These are phyloP conservation scores for Alloteropsis angusta DNA, from an alignment of 202 grass and related monocot genomes.

Conservation along the genomic window DNA sequence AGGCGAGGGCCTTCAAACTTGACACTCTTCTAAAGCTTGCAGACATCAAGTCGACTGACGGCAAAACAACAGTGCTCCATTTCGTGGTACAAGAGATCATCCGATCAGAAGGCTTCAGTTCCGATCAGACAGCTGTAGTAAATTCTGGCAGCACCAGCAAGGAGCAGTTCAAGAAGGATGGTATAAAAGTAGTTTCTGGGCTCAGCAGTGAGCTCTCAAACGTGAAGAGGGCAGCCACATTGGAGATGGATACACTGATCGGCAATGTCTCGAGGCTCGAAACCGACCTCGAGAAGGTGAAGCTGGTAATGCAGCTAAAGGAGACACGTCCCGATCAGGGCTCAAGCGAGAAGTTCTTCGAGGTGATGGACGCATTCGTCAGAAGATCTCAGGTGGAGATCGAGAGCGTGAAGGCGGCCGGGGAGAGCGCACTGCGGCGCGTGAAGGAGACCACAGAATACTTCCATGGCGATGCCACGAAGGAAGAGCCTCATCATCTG, in stretches of 20 bases:
- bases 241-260: slow-evolving; percentile 45
- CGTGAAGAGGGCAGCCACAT: slow-evolving; percentile 60
- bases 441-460: slow-evolving; percentile 65
- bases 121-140: slow-evolving; percentile 16
- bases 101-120: slow-evolving; percentile 47
- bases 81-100: slow-evolving; percentile 87
- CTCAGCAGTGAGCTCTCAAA: slow-evolving; percentile 66
- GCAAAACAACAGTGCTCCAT: slow-evolving; percentile 70
- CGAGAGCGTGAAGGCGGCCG: slow-evolving; percentile 32
- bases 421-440: slow-evolving; percentile 17
- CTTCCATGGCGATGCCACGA: slow-evolving; percentile 47
- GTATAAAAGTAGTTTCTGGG: slow-evolving; percentile 37
- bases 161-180: slow-evolving; percentile 68
- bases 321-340: slow-evolving; percentile 31
- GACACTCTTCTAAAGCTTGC: slow-evolving; percentile 65
- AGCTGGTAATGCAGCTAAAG: slow-evolving; percentile 41
- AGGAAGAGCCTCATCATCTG: slow-evolving; percentile 47
- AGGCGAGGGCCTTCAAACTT: slow-evolving; percentile 57
- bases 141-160: slow-evolving; percentile 36
- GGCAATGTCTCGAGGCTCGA: slow-evolving; percentile 35
- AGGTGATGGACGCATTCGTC: slow-evolving; percentile 38
- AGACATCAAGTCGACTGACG: slow-evolving; percentile 60
- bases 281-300: slow-evolving; percentile 51
- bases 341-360: slow-evolving; percentile 39
- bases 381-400: slow-evolving; percentile 34